phyloP scores from a whole-genome alignment of 176 grass and related monocot genomes.

The Cenchrus americanus region DNA sequence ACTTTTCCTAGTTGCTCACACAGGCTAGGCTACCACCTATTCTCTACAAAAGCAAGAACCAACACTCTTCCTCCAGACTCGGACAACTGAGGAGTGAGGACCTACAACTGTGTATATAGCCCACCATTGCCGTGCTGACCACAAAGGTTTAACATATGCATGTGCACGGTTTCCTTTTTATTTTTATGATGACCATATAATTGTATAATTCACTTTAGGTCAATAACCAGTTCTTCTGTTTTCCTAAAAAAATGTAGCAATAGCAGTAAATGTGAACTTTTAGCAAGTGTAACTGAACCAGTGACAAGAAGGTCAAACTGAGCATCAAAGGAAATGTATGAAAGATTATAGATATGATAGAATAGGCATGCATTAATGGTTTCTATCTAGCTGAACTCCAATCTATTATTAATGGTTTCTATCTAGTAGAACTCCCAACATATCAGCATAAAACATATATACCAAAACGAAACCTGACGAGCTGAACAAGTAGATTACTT shows the following conservation, averaged over 20 bases:
- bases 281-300: background rate
- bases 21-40: too few species aligned
- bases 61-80: too few species aligned
- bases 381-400: background rate
- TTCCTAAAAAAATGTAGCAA: background rate
- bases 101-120: background rate
- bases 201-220: background rate
- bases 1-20: too few species aligned
- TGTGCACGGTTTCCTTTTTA: background rate
- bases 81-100: too few species aligned
- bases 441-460: constrained; percentile 4
- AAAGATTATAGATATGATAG: background rate
- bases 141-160: background rate
- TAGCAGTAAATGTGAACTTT: too few species aligned
- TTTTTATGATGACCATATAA: background rate
- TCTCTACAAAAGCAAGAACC: too few species aligned
- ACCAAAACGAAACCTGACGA: constrained; percentile 2
- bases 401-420: background rate
- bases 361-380: background rate
- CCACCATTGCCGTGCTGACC: background rate
- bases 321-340: constrained; percentile 19
- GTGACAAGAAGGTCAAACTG: background rate
- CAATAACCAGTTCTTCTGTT: background rate
- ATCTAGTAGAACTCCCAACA: background rate
- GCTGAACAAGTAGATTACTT: constrained; percentile 3